Percentiles rank a stretch among this genome's conserved stretches.
These are phyloP conservation scores for Radiomyces spectabilis DNA, from an alignment of 192 early-diverging fungal genomes.

Conservation along the genomic window DNA sequence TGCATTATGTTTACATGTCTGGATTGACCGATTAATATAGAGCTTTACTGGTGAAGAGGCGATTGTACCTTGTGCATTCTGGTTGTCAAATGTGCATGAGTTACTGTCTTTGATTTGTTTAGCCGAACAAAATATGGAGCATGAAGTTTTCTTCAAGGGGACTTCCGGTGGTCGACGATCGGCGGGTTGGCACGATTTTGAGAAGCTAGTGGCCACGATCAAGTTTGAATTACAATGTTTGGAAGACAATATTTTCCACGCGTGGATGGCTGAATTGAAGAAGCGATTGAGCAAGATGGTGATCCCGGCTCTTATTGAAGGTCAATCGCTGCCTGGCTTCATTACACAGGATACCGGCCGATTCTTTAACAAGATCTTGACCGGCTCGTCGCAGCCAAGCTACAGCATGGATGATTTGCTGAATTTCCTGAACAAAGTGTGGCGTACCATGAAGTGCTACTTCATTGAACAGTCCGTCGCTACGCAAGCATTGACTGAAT, in stretches of 20 bases:
- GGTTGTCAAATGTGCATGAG: conserved; percentile 95
- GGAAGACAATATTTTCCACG: conserved; percentile 90
- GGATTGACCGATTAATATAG: too few species aligned
- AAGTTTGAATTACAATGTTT: conserved; percentile 84
- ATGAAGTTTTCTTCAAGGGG: too few species aligned
- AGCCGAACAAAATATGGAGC: conserved; percentile 57
- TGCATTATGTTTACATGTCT: too few species aligned
- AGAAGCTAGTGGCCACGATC: conserved; percentile 75
- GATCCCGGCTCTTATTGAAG: conserved; percentile 91
- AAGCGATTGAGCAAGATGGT: conserved; percentile 90
- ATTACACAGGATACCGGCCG: conserved; percentile 84
- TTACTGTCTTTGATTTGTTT: conserved; percentile 76
- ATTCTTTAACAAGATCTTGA: conserved; percentile 83
- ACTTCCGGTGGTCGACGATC: too few species aligned
- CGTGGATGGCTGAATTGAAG: conserved; percentile 94
- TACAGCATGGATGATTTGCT: conserved; percentile 94
- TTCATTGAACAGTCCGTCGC: conserved; percentile 92
- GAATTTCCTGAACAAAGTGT: conserved; percentile 88
- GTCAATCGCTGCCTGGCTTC: conserved; percentile 89
- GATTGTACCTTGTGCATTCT: conserved; percentile 73
- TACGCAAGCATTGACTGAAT: conserved; percentile 88
- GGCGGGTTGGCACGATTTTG: conserved; percentile 64
- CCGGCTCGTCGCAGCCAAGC: conserved; percentile 56
- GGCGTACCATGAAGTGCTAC: conserved; percentile 92
- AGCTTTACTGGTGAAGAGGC: conserved; percentile 74